phyloP scores from a whole-genome alignment of 2,329 filamentous ascomycete genomes.

The Ceratocystis diversiconidia region DNA sequence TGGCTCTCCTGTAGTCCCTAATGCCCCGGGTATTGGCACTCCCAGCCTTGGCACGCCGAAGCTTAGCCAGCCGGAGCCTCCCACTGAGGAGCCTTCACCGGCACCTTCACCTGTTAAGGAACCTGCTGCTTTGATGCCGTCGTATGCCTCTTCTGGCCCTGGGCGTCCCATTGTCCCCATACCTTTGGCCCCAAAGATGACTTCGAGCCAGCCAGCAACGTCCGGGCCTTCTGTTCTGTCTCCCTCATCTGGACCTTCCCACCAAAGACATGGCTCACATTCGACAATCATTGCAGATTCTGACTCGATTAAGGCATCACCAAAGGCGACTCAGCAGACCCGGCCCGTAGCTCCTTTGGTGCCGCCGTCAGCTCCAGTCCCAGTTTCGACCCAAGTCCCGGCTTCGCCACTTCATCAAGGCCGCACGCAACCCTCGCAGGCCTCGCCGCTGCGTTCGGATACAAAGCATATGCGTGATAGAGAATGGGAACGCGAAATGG shows the following conservation, averaged over 20 bases:
- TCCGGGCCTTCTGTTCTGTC: neutral
- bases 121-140: neutral
- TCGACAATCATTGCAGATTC: constrained; percentile 6
- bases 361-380: neutral
- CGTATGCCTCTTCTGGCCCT: neutral
- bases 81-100: constrained; percentile 13
- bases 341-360: neutral
- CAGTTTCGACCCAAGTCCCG: neutral
- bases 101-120: constrained; percentile 12
- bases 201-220: neutral
- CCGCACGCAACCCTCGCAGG: constrained; percentile 15
- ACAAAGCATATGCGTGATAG: constrained; percentile 22
- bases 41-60: constrained; percentile 13
- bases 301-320: constrained; percentile 6
- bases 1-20: constrained; percentile 8
- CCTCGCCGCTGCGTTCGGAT: constrained; percentile 24
- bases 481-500: constrained; percentile 19
- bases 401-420: constrained; percentile 18
- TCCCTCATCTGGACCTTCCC: neutral
- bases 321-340: neutral
- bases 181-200: neutral
- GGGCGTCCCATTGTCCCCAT: constrained; percentile 5
- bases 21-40: constrained; percentile 9
- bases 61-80: constrained; percentile 9
- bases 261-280: constrained; percentile 12